Conservation (phyloP, 2,329 filamentous ascomycete genomes). For the Colletotrichum sidae region DNA sequence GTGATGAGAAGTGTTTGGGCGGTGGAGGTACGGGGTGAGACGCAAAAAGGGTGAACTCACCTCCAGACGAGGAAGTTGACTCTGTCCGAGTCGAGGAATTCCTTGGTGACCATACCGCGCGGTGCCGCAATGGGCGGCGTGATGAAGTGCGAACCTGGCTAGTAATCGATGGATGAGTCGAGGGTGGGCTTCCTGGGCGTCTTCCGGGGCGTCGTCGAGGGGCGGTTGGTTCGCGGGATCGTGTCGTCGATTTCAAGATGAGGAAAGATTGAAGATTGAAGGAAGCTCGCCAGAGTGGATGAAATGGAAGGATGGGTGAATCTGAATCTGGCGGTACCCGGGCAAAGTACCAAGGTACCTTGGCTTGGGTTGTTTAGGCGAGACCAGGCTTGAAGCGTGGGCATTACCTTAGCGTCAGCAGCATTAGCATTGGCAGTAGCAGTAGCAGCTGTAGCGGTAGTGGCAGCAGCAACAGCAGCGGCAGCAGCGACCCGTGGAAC, state of each 20-base stretch:
- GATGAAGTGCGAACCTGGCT: conserved; percentile 18
- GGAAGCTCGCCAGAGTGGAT: conserved; percentile 37
- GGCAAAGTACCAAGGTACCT: conserved; percentile 24
- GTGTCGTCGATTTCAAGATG: conserved; percentile 37
- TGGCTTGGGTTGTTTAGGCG: conserved; percentile 32
- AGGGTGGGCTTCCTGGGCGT: conserved; percentile 17
- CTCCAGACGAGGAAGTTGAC: conserved; percentile 79
- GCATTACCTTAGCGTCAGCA: conserved; percentile 36
- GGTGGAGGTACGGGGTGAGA: conserved; percentile 35
- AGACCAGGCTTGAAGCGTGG: conserved; percentile 38
- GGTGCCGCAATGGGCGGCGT: conserved; percentile 38
- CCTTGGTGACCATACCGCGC: conserved; percentile 62
- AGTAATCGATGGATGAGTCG: conserved; percentile 4
- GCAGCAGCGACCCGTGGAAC: too few species aligned
- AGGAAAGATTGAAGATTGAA: conserved; percentile 37
- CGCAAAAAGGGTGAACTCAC: conserved; percentile 59
- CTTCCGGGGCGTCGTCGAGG: conserved; percentile 28
- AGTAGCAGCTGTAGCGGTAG: neutral
- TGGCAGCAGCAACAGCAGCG: neutral
- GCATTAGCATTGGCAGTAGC: conserved; percentile 26
- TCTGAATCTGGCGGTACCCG: conserved; percentile 38
- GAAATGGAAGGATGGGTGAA: conserved; percentile 37
- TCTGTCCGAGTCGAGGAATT: conserved; percentile 73
- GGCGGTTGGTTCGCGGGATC: conserved; percentile 16
- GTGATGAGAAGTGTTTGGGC: conserved; percentile 6